Conservation (phyloP, 1,284 basidiomycete genomes). For the Mycena sp. region DNA sequence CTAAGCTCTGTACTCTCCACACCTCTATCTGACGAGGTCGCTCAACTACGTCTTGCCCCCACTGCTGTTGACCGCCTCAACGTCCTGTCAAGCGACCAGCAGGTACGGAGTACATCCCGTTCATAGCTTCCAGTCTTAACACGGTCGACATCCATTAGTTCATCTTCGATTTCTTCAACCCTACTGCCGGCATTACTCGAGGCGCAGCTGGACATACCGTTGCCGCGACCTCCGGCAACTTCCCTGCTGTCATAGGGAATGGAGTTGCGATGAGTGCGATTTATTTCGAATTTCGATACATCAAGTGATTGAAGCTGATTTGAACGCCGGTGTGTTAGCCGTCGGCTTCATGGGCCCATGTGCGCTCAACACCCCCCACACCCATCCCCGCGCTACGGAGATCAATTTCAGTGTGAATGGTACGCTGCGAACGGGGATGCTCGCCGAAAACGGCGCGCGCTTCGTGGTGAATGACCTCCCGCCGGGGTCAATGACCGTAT, state of each 20-base stretch:
- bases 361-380: constrained; percentile 49
- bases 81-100: neutral
- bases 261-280: constrained; percentile 24
- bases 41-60: constrained; percentile 11
- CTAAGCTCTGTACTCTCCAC: constrained; percentile 5
- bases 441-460: constrained; percentile 47
- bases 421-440: constrained; percentile 42
- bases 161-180: constrained; percentile 21
- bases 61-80: constrained; percentile 17
- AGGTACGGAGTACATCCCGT: neutral
- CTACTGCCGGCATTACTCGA: neutral
- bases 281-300: neutral
- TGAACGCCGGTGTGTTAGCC: no score
- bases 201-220: constrained; percentile 20
- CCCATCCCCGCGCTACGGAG: constrained; percentile 48
- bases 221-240: constrained; percentile 14
- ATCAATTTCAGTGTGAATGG: constrained; percentile 47
- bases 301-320: neutral
- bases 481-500: constrained; percentile 38
- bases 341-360: constrained; percentile 37
- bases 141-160: neutral
- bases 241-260: constrained; percentile 25
- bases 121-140: neutral
- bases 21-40: constrained; percentile 4
- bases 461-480: constrained; percentile 44